Evolutionary conservation across 2,329 filamentous ascomycete genomes (phyloP), one percentile per base, ranked within the genome.

Genomic region (Sphaerostilbella broomeana): DNA sequence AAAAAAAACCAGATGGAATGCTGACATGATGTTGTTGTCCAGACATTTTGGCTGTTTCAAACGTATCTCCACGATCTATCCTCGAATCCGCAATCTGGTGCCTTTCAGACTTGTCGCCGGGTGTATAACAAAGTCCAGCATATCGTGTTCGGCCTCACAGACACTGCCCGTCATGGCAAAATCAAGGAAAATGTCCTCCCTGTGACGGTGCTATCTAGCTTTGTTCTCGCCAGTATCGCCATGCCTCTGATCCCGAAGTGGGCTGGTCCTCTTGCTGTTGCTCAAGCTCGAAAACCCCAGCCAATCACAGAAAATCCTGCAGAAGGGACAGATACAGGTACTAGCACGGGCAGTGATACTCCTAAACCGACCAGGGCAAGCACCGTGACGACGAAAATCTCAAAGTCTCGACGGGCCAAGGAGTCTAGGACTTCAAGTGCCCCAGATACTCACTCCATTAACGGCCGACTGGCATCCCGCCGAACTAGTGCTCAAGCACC

Each of bases 1-100:
- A n/a, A n/a, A n/a, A n/a, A n/a, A n/a, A n/a, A n/a, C n/a, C n/a
- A 6, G 17, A 20, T 18, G 27, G 21, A 35, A 40, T 26, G 27
- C 41, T 43, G 16, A 43, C 26, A n/a, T n/a, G 22, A 12, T 4
- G 29, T 36, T 35, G 18, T n/a, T 32, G n/a, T n/a, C 13, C 55
- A 92, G 86, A 90, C 86, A 24, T 92, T 92, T 62, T 92, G 86
- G 86, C 74, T 92, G 36, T 88, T 92, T 62, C 86, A 92, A 64
- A 90, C 84, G 4, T 89, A 92, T 57, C 76, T 92, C 20, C 82
- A 86, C 68, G 86, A 92, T 58, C 77, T 92, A 46, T 76, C 84
- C 40, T 69, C 73, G 54, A 84, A 83, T 43, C 86, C 86, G 3
- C 81, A 84, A 57, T 81, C 83, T 45, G 77, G 81, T 52, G 74